Evolutionary conservation across 164 flowering plant genomes (phyloP).

Genomic region (Piper betle): DNA sequence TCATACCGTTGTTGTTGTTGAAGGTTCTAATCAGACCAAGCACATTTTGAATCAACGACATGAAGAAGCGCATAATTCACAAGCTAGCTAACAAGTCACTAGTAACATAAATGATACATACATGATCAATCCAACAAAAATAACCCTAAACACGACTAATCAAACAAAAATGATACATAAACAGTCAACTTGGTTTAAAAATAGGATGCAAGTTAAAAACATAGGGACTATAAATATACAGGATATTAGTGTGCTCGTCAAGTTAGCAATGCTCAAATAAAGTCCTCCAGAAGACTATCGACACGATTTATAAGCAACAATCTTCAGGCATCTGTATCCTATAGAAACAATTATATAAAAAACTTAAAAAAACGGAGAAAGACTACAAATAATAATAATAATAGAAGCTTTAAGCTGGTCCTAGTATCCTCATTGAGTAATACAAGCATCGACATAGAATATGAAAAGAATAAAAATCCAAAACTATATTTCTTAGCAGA

Average conservation of each 20-base stretch:
- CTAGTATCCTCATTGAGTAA: not conserved
- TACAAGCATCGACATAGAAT: not conserved
- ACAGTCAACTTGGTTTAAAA: too few relatives aligned
- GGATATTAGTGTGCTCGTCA: not conserved
- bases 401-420: not conserved
- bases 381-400: not conserved
- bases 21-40: slow-evolving; percentile 32
- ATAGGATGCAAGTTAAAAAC: too few relatives aligned
- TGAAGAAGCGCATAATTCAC: not conserved
- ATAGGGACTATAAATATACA: too few relatives aligned
- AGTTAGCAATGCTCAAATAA: not conserved
- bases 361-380: too few relatives aligned
- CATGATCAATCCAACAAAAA: not conserved
- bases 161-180: too few relatives aligned
- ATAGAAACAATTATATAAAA: too few relatives aligned
- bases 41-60: not conserved
- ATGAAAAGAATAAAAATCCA: not conserved
- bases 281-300: not conserved
- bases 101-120: not conserved
- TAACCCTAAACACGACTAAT: too few relatives aligned
- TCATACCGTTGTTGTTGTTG: slow-evolving; percentile 77
- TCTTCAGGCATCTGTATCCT: not conserved
- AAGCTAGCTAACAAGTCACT: not conserved
- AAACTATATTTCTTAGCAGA: not conserved
- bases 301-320: not conserved